Base-by-base conservation (phyloP, 805 yeast genomes). In the Tetrapisispora phaffii region DNA sequence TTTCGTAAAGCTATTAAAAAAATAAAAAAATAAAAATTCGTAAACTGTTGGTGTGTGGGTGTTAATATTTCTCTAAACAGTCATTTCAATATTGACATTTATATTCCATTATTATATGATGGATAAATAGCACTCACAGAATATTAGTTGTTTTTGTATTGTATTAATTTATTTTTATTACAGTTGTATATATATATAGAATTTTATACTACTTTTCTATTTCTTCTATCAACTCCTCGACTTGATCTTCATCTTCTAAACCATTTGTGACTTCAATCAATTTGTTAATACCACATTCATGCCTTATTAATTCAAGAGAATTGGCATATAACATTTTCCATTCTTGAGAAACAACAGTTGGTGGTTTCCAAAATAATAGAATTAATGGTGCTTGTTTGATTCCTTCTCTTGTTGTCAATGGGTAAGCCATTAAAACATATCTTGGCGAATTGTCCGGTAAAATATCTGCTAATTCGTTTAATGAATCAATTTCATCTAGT, bases 321-420 rank as follows among this genome's bases (percentile, higher is more conserved):
- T 93, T 95, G 0, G 96, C 97, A 55, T 87, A 88, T 41, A 85
- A 66, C 97, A 88, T 89, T 62, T 82, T 80, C 57, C 75, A 71
- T 45, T 83, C 85, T 59, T 82, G 90, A 16, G 85, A 82, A 4
- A 63, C 67, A n/a, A 86, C 73, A 0, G 95, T 86, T 22, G 81
- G 82, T 3, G 97, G 97, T 48, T 85, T 75, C 80, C 89, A 89
- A 62, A 87, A 89, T n/a, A 89, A 54, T 59, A 89, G 63, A 1
- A 88, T 85, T 49, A 83, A 72, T 3, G 96, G 96, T 9, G 77
- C 72, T 39, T 79, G 74, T 55, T 75, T 72, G 45, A 94, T 71
- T 0, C 95, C 95, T 55, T 88, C 96, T 28, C 68, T 60, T 8
- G 75, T 63, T 21, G 75, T 76, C 55, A 80, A 64, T 7, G 96